Evolutionary conservation across 768 basidiomycete species (phyloP).

Genomic region (Lactarius hatsudake): DNA sequence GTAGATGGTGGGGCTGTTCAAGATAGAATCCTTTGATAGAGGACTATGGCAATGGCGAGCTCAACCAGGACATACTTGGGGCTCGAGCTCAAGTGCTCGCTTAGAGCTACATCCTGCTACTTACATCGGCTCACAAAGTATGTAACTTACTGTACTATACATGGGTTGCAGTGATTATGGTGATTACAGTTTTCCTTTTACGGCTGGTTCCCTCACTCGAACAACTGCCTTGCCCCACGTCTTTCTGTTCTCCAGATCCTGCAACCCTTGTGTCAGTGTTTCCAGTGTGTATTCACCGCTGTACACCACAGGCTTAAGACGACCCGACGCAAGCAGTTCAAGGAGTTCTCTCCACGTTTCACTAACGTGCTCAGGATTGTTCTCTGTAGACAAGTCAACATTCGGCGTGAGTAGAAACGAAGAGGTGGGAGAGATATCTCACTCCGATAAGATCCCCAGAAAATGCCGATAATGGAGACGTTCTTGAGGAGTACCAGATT

Average conservation of each 20-base stretch:
- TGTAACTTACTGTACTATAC: not conserved
- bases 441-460: constrained; percentile 8
- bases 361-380: constrained; percentile 62
- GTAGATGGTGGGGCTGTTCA: too few species aligned
- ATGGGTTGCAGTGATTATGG: not conserved
- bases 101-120: not conserved
- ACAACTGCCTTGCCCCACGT: constrained; percentile 93
- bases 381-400: constrained; percentile 39
- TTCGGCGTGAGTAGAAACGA: not conserved
- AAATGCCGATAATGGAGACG: constrained; percentile 22
- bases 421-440: not conserved
- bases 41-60: too few species aligned
- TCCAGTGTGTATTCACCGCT: constrained; percentile 68
- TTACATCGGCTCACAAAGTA: not conserved
- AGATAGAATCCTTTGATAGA: not conserved
- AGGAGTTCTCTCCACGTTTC: constrained; percentile 73
- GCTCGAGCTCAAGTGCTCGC: not conserved
- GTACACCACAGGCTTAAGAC: constrained; percentile 68
- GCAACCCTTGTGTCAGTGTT: constrained; percentile 60
- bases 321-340: constrained; percentile 64
- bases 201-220: constrained; percentile 52
- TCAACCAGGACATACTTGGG: not conserved
- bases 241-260: constrained; percentile 73
- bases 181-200: constrained; percentile 45
- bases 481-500: constrained; percentile 42